Conservation (phyloP, 805 yeast species). For the Torulaspora indica region DNA sequence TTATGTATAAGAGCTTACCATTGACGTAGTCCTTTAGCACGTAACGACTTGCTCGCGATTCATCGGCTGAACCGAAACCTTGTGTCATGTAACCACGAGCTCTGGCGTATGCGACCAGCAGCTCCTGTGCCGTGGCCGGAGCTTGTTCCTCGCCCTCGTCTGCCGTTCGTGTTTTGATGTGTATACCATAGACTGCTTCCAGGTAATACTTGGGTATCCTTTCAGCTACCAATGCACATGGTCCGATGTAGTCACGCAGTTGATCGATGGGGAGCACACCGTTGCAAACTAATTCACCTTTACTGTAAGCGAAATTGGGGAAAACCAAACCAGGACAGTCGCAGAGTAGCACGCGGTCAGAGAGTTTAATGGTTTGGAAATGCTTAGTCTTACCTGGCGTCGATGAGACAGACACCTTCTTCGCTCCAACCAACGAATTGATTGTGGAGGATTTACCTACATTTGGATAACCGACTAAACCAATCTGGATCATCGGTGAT, state of each 20-base stretch:
- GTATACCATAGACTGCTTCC: conserved; percentile 92
- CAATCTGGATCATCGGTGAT: conserved; percentile 72
- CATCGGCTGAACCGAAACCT: conserved; percentile 95
- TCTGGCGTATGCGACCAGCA: conserved; percentile 87
- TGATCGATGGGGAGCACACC: conserved; percentile 99
- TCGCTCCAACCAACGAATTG: conserved; percentile 92
- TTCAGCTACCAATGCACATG: conserved; percentile 76
- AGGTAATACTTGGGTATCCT: conserved; percentile 83
- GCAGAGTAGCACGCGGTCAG: conserved; percentile 79
- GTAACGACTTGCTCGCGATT: conserved; percentile 88
- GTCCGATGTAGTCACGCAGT: conserved; percentile 86
- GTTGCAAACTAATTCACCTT: conserved; percentile 93
- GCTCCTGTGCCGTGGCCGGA: conserved; percentile 77
- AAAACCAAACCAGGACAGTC: conserved; percentile 99
- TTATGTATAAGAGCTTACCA: conserved; percentile 78
- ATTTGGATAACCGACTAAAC: conserved; percentile 96
- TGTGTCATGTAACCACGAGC: conserved; percentile 98
- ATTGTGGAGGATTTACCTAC: conserved; percentile 97
- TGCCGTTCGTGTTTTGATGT: conserved; percentile 64
- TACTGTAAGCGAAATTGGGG: conserved; percentile 95
- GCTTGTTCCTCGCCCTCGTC: conserved; percentile 86
- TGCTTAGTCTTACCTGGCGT: conserved; percentile 99
- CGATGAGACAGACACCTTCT: conserved; percentile 95
- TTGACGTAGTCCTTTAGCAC: conserved; percentile 90
- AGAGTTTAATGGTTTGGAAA: conserved; percentile 88